Evolutionary conservation across 176 grass and related monocot genomes (phyloP).

Genomic region (Eleusine coracana): DNA sequence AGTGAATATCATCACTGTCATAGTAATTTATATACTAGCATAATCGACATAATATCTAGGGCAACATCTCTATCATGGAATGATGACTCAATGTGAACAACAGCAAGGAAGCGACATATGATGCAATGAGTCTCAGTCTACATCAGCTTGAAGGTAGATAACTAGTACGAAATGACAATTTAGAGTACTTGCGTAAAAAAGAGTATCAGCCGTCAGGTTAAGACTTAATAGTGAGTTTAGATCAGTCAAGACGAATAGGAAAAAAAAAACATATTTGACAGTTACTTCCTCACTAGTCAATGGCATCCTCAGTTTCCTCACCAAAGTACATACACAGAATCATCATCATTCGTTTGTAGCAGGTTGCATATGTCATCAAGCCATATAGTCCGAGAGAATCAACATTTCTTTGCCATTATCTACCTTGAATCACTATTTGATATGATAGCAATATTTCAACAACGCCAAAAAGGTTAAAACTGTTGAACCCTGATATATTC

Average conservation of each 20-base stretch:
- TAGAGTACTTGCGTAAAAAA: background rate
- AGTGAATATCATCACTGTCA: slow-evolving; percentile 20
- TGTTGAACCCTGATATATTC: slow-evolving; percentile 10
- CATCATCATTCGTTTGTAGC: slow-evolving; percentile 1
- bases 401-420: background rate
- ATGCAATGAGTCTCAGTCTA: background rate
- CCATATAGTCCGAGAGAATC: slow-evolving; percentile 2
- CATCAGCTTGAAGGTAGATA: background rate
- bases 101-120: background rate
- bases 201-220: background rate
- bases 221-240: background rate
- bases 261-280: background rate
- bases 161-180: background rate
- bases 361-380: background rate
- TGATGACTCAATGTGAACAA: slow-evolving; percentile 1
- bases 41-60: slow-evolving; percentile 12
- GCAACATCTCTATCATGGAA: background rate
- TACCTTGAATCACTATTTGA: slow-evolving; percentile 5
- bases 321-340: background rate
- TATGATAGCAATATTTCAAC: background rate
- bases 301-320: background rate
- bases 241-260: background rate
- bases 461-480: background rate
- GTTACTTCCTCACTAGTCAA: background rate
- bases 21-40: slow-evolving; percentile 4